Evolutionary conservation across 176 grass and related monocot genomes (phyloP).

Genomic region (Avena eriantha): DNA sequence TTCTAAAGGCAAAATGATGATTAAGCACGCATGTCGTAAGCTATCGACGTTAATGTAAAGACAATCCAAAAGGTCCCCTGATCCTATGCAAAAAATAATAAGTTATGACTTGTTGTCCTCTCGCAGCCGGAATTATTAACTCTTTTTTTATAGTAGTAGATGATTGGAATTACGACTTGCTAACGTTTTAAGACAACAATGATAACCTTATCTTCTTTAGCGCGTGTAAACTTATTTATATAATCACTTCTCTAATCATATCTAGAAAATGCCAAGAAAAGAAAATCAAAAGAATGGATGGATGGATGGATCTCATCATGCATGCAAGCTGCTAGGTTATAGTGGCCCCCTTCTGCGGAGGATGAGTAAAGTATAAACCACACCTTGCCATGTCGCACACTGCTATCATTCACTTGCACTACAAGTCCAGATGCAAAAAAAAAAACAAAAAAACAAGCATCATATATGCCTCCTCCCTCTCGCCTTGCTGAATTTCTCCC

Average conservation of each 20-base stretch:
- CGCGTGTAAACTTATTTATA: not conserved
- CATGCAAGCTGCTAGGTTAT: no score
- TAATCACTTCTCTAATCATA: not conserved
- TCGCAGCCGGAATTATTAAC: not conserved
- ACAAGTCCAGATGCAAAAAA: conserved; percentile 34
- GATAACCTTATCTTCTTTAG: not conserved
- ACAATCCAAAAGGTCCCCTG: not conserved
- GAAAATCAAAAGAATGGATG: not conserved
- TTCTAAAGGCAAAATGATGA: not conserved
- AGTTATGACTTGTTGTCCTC: not conserved
- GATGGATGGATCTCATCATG: no score
- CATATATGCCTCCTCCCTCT: not conserved
- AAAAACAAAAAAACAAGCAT: no score
- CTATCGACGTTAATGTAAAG: conserved; percentile 16
- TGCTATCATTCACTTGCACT: conserved; percentile 68
- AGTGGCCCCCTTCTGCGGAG: conserved; percentile 27
- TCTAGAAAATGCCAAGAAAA: conserved; percentile 16
- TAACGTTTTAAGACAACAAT: not conserved
- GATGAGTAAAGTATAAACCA: conserved; percentile 78
- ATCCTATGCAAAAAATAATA: not conserved
- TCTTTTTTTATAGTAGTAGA: no score
- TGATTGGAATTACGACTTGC: not conserved
- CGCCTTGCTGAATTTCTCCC: not conserved
- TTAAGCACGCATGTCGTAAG: conserved; percentile 19
- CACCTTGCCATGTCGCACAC: conserved; percentile 49